Conservation (phyloP, 345 rosid genomes). For the Eucalyptus grandis region DNA sequence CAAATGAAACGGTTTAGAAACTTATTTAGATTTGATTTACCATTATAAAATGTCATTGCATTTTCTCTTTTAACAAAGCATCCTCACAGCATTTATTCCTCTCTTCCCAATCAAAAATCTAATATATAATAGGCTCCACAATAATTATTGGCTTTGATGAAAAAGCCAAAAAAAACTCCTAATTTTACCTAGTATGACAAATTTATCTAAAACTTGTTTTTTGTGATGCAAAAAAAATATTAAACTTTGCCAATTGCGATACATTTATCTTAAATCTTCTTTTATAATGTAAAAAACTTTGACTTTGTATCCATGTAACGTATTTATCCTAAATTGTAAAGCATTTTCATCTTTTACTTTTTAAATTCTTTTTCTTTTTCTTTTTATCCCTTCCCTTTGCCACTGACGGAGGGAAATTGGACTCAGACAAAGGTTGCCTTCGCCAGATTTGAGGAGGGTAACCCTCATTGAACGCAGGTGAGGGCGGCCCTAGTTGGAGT, state of each 20-base stretch:
- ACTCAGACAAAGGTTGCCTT: accelerated
- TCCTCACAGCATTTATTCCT: not conserved
- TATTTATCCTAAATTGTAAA: accelerated
- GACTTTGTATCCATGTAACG: too few relatives aligned
- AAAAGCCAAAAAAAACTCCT: accelerated
- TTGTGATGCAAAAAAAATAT: too few relatives aligned
- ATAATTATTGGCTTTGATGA: accelerated
- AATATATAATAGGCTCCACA: too few relatives aligned
- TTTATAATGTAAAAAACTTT: too few relatives aligned
- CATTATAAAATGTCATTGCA: not conserved
- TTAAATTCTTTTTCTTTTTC: accelerated
- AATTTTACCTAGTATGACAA: accelerated
- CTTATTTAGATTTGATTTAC: too few relatives aligned
- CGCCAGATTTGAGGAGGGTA: accelerated
- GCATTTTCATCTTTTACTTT: too few relatives aligned
- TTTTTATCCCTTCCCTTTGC: too few relatives aligned
- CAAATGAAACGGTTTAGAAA: too few relatives aligned
- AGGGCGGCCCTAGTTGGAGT: accelerated
- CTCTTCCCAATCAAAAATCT: not conserved
- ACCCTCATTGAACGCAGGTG: accelerated
- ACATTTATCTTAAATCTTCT: too few relatives aligned
- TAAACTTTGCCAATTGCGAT: too few relatives aligned
- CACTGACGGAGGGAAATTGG: accelerated
- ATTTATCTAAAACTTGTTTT: too few relatives aligned
- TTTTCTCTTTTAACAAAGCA: not conserved